Base-by-base conservation (phyloP, 345 rosid genomes). In the Tarenaya hassleriana region DNA sequence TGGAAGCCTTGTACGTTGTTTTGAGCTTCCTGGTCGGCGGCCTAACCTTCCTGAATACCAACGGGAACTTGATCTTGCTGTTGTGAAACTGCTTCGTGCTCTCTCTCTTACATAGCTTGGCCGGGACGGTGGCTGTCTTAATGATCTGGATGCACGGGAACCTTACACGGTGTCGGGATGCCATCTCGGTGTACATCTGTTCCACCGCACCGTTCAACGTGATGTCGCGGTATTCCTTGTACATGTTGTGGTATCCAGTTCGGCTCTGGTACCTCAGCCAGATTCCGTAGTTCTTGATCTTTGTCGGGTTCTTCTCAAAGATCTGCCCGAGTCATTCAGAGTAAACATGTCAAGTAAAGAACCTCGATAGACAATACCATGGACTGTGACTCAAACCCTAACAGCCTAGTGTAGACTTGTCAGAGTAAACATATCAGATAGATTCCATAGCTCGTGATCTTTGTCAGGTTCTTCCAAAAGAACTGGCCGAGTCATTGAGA, bases 141-240 rank as follows among this genome's bases (percentile, higher is more conserved):
- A 82, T 79, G 50, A n/a, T n/a, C n/a, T n/a, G n/a, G n/a, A n/a
- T n/a, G n/a, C n/a, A n/a, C n/a, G n/a, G n/a, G n/a, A n/a, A 83
- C 71, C 86, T 75, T 11, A 77, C 86, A 24, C 81, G 73, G 61
- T 77, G 86, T 10, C 86, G 73, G 1, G 83, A 82, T 0, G 81
- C 86, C 89, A 82, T 79, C 77, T 82, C 89, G 0, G 56, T 77
- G 66, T 82, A 79, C 83, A 82, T 82, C 61, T 82, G 81, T 16
- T 77, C 86, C 0, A 82, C 79, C 4, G 72, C 81, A 48, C 89
- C 89, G 63, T 82, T 79, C n/a, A 82, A 61, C 20, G 86, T 77
- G 0, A 81, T 77, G n/a, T n/a, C n/a, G n/a, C n/a, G n/a, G n/a
- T n/a, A n/a, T n/a, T n/a, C n/a, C n/a, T n/a, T n/a, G n/a, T n/a